A percentile compares a stretch with the other conserved stretches of the same genome.
Evolutionary conservation across 2,329 filamentous ascomycete species (phyloP).

Genomic region (Penicillium nordicum): DNA sequence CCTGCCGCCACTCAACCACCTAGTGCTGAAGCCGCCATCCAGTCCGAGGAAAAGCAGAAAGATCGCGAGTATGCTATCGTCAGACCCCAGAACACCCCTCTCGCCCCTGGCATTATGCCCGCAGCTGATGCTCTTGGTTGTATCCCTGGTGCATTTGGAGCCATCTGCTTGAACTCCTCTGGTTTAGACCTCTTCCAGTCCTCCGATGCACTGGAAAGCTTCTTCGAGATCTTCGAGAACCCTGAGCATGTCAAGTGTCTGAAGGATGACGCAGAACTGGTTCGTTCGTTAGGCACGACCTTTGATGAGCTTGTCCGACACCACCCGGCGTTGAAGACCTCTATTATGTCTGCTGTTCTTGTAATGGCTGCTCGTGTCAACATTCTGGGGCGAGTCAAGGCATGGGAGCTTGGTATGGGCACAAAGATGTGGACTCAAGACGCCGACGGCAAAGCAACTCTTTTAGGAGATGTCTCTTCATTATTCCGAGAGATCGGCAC

Average conservation of each 20-base stretch:
- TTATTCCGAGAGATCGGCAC: conserved; percentile 36
- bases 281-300: conserved; percentile 70
- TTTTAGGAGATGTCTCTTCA: conserved; percentile 54
- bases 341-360: conserved; percentile 80
- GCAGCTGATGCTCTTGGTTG: conserved; percentile 83
- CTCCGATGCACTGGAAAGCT: conserved; percentile 77
- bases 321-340: conserved; percentile 75
- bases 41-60: conserved; percentile 21
- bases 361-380: conserved; percentile 83
- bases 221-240: conserved; percentile 96
- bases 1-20: conserved; percentile 39
- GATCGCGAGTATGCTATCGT: conserved; percentile 31
- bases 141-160: conserved; percentile 83
- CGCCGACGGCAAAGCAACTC: conserved; percentile 55
- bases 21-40: conserved; percentile 30
- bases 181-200: conserved; percentile 84
- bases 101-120: conserved; percentile 74
- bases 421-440: conserved; percentile 70
- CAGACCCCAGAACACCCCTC: conserved; percentile 29
- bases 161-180: conserved; percentile 84
- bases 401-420: conserved; percentile 67
- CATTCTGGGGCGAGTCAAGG: conserved; percentile 67
- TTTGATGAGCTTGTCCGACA: conserved; percentile 96
- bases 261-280: conserved; percentile 68
- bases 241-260: conserved; percentile 82